These are phyloP conservation scores for Blastomyces silverae DNA, from an alignment of 2,329 filamentous ascomycete genomes.

Conservation along the genomic window DNA sequence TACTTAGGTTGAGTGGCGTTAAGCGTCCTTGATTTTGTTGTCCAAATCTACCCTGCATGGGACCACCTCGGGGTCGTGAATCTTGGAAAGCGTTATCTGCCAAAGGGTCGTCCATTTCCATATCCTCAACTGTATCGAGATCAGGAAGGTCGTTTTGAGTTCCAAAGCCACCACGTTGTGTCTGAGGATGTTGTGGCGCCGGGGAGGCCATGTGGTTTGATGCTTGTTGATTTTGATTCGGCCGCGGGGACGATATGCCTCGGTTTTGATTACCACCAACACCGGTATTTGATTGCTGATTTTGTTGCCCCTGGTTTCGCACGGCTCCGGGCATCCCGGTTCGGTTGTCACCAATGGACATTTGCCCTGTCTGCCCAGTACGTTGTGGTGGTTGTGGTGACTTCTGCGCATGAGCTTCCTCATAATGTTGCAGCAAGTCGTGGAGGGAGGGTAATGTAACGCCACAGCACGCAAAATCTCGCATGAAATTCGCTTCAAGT, in stretches of 20 bases:
- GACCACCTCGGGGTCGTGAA: constrained; percentile 62
- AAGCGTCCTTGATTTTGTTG: constrained; percentile 48
- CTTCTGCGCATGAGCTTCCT: constrained; percentile 81
- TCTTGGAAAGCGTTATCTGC: constrained; percentile 47
- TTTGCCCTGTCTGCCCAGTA: constrained; percentile 43
- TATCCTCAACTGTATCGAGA: constrained; percentile 43
- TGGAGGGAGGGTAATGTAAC: constrained; percentile 84
- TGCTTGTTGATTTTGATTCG: constrained; percentile 28
- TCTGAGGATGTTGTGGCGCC: constrained; percentile 21
- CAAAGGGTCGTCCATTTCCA: constrained; percentile 90
- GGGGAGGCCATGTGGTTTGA: constrained; percentile 17
- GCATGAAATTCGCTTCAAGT: constrained; percentile 95
- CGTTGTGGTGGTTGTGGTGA: constrained; percentile 45
- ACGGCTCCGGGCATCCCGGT: constrained; percentile 44
- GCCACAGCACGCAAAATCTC: constrained; percentile 92
- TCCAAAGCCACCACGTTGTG: constrained; percentile 21
- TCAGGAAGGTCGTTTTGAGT: constrained; percentile 30
- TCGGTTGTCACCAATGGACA: constrained; percentile 45
- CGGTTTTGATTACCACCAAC: constrained; percentile 13
- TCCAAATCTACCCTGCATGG: constrained; percentile 56
- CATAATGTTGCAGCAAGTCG: constrained; percentile 92
- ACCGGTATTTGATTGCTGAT: constrained; percentile 13
- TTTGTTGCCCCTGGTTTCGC: constrained; percentile 25
- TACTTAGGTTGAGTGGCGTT: constrained; percentile 73
- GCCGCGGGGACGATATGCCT: constrained; percentile 10